A percentile compares a stretch with the other conserved stretches of the same genome.
Conservation (phyloP, 257 asterid genomes). For the Jasminum sambac region DNA sequence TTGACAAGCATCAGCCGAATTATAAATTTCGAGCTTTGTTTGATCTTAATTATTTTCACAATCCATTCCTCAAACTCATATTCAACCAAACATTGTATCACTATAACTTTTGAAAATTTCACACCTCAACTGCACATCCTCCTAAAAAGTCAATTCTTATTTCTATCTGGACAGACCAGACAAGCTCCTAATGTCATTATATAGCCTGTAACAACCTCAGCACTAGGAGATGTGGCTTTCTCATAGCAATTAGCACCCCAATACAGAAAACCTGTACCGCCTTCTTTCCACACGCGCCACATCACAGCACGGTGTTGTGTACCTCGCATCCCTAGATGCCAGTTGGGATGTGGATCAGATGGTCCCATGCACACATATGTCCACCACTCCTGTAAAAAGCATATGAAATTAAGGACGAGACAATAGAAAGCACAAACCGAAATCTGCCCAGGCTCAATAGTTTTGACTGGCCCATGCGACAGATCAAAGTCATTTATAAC, state of each 20-base stretch:
- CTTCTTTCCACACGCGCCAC: conserved; percentile 99
- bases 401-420: conserved; percentile 15
- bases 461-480: background rate
- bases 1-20: conserved; percentile 12
- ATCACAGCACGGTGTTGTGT: conserved; percentile 97
- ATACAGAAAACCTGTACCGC: conserved; percentile 90
- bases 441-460: background rate
- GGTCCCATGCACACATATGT: conserved; percentile 99
- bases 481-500: background rate
- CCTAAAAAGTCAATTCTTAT: no score
- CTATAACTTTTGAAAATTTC: no score
- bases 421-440: background rate
- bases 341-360: conserved; percentile 96
- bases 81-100: no score
- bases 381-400: conserved; percentile 90
- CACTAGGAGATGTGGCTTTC: conserved; percentile 85
- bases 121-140: no score
- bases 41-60: no score
- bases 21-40: background rate
- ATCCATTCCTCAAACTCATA: no score
- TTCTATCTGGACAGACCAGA: no score
- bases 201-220: conserved; percentile 63
- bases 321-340: conserved; percentile 99
- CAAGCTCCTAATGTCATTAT: conserved; percentile 10
- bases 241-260: conserved; percentile 99